Conservation (phyloP, 805 yeast species). For the Saturnispora galanensis region DNA sequence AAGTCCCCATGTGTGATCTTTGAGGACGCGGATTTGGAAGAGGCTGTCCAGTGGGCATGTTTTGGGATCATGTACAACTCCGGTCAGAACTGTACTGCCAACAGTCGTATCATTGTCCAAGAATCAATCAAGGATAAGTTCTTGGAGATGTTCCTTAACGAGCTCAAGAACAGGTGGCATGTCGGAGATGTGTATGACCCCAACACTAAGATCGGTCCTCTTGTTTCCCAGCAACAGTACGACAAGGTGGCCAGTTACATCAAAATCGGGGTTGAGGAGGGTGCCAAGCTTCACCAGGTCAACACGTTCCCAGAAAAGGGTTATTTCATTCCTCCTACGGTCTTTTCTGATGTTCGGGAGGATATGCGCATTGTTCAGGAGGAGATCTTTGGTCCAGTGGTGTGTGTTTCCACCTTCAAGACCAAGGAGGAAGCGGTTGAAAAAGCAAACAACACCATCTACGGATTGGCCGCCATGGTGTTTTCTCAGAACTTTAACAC, state of each 20-base stretch:
- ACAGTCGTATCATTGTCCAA: constrained; percentile 52
- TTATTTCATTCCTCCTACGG: constrained; percentile 63
- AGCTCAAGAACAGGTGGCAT: constrained; percentile 39
- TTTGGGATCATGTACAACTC: constrained; percentile 54
- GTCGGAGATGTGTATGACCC: constrained; percentile 47
- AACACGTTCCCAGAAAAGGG: constrained; percentile 41
- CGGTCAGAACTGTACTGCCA: constrained; percentile 64
- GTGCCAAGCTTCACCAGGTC: constrained; percentile 37
- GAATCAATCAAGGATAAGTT: constrained; percentile 47
- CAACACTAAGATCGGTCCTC: constrained; percentile 48
- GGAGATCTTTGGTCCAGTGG: constrained; percentile 88
- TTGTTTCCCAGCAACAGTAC: constrained; percentile 46
- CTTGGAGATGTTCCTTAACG: constrained; percentile 32
- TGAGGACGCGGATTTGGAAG: constrained; percentile 53
- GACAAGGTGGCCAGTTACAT: constrained; percentile 42
- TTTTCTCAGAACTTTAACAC: constrained; percentile 58
- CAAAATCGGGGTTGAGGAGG: constrained; percentile 36
- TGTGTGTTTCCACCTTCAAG: constrained; percentile 52
- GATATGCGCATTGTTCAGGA: constrained; percentile 59
- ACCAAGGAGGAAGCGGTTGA: constrained; percentile 59
- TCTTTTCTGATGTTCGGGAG: constrained; percentile 61
- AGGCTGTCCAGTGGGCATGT: constrained; percentile 61
- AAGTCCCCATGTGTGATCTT: constrained; percentile 57
- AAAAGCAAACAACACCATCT: constrained; percentile 61
- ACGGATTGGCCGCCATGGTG: constrained; percentile 77